These are phyloP conservation scores for Alternaria ethzedia DNA, from an alignment of 2,329 filamentous ascomycete species.

Conservation along the genomic window DNA sequence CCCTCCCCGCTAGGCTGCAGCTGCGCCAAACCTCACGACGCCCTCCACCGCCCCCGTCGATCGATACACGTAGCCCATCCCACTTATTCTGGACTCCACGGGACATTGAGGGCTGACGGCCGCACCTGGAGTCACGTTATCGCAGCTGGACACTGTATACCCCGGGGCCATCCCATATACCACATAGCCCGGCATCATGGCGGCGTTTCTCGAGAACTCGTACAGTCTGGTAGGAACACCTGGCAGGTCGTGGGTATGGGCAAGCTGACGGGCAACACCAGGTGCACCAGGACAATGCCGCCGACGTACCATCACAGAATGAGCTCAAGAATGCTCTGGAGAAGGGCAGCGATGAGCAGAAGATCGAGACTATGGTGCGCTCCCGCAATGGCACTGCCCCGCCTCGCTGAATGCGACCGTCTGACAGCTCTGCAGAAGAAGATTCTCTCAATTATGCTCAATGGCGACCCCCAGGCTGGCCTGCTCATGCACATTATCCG, in stretches of 20 bases:
- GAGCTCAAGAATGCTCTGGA: conserved; percentile 93
- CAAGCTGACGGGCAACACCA: conserved; percentile 40
- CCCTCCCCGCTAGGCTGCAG: conserved; percentile 15
- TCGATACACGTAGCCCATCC: conserved; percentile 45
- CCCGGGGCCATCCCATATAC: conserved; percentile 6
- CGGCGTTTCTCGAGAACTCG: conserved; percentile 89
- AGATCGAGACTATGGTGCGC: conserved; percentile 74
- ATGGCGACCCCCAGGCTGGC: conserved; percentile 93
- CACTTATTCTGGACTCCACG: conserved; percentile 35
- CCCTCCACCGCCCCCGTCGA: conserved; percentile 21
- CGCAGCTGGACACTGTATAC: conserved; percentile 21
- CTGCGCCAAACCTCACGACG: conserved; percentile 15
- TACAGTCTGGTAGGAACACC: conserved; percentile 75
- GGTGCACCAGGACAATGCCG: conserved; percentile 93
- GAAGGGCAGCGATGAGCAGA: conserved; percentile 90
- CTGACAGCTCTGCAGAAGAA: conserved; percentile 64
- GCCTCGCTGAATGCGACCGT: conserved; percentile 59
- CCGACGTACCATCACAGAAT: conserved; percentile 86
- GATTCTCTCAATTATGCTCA: conserved; percentile 96
- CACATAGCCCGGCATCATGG: conserved; percentile 68
- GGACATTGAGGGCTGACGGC: conserved; percentile 43
- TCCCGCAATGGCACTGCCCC: conserved; percentile 29
- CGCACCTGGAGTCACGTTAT: conserved; percentile 34
- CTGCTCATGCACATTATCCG: conserved; percentile 99
- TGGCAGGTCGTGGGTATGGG: conserved; percentile 32